These are phyloP conservation scores for Panicum miliaceum DNA, from an alignment of 176 grass and related monocot genomes.

Conservation along the genomic window DNA sequence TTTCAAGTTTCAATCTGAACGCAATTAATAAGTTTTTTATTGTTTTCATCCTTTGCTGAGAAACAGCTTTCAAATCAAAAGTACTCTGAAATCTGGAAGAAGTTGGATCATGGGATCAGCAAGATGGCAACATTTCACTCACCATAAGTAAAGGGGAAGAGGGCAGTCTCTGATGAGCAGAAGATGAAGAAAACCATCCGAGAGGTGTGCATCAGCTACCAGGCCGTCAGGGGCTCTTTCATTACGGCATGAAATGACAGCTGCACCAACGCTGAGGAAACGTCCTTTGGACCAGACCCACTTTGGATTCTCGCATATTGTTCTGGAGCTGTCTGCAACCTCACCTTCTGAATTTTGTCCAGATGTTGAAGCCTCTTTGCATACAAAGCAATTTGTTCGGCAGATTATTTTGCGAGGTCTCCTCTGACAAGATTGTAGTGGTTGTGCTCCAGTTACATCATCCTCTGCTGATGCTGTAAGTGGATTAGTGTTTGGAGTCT, in stretches of 20 bases:
- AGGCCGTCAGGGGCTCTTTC: constrained; percentile 91
- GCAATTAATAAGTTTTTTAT: neutral
- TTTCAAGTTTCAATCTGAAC: constrained; percentile 3
- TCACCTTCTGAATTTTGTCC: constrained; percentile 42
- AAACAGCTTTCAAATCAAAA: neutral
- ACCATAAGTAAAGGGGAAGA: constrained; percentile 89
- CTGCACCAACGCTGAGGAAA: constrained; percentile 87
- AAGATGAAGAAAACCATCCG: constrained; percentile 96
- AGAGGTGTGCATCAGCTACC: constrained; percentile 87
- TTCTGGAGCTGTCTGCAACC: constrained; percentile 22
- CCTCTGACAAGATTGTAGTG: constrained; percentile 41
- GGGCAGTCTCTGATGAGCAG: constrained; percentile 90
- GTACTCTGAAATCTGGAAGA: neutral
- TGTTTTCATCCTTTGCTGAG: neutral
- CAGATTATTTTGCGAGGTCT: constrained; percentile 59
- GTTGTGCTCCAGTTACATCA: constrained; percentile 34
- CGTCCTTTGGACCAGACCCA: constrained; percentile 71
- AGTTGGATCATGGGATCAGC: neutral
- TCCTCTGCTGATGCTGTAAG: constrained; percentile 33
- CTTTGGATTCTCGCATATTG: constrained; percentile 53
- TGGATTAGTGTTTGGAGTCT: constrained; percentile 36
- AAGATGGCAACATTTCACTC: constrained; percentile 36
- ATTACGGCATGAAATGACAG: constrained; percentile 92
- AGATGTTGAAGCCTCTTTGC: constrained; percentile 53
- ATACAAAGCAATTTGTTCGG: constrained; percentile 69